Percentiles rank a stretch among this genome's conserved stretches.
These are phyloP conservation scores for Eutrema heterophyllum DNA, from an alignment of 345 rosid genomes.

Conservation along the genomic window DNA sequence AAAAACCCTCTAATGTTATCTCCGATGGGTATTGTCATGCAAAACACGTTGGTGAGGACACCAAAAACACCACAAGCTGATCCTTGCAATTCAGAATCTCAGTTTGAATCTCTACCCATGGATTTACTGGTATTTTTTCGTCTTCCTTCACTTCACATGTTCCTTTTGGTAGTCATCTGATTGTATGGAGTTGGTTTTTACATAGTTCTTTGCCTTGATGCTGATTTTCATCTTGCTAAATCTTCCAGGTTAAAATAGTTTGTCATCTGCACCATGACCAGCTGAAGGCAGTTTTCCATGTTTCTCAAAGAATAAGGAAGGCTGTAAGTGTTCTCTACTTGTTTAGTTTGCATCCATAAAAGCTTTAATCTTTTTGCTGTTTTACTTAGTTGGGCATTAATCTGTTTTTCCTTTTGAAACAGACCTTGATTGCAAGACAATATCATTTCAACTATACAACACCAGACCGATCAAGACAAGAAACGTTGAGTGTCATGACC, in stretches of 20 bases:
- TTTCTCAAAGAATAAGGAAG: slow-evolving; percentile 65
- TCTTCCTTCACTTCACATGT: neutral
- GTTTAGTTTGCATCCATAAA: neutral
- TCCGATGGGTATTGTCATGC: slow-evolving; percentile 52
- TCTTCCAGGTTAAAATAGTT: slow-evolving; percentile 67
- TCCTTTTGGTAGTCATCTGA: neutral
- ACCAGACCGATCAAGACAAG: slow-evolving; percentile 88
- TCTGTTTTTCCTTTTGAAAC: slow-evolving; percentile 20
- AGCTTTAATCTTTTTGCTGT: neutral
- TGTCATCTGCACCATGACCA: slow-evolving; percentile 97
- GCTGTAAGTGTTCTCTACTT: slow-evolving; percentile 55
- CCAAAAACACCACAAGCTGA: slow-evolving; percentile 71
- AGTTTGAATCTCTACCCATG: slow-evolving; percentile 81
- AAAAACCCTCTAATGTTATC: slow-evolving; percentile 60
- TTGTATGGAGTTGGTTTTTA: neutral
- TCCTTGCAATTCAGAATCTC: slow-evolving; percentile 54
- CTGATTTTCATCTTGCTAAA: slow-evolving; percentile 18
- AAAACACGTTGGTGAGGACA: slow-evolving; percentile 46
- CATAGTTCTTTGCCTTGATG: neutral
- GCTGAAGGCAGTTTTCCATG: slow-evolving; percentile 84
- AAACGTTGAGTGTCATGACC: slow-evolving; percentile 65
- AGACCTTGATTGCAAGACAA: slow-evolving; percentile 80
- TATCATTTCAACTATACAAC: slow-evolving; percentile 85
- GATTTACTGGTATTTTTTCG: slow-evolving; percentile 60
- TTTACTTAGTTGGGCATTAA: neutral